phyloP scores from a whole-genome alignment of 1,284 basidiomycete species.

The Irpex sp. region DNA sequence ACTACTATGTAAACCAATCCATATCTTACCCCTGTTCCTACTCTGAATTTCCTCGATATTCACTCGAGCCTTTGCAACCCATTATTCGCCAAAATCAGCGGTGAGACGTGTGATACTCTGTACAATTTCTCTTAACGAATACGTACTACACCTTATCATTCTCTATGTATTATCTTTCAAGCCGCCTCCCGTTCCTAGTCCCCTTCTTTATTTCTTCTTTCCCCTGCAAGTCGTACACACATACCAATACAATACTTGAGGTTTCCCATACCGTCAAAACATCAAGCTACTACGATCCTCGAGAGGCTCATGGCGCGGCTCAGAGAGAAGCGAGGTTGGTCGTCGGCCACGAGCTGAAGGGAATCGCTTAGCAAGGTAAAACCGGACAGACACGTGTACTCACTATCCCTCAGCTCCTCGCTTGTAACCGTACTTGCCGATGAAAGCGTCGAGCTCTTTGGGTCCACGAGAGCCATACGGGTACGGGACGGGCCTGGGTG shows the following conservation, averaged over 20 bases:
- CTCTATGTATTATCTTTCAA: background rate
- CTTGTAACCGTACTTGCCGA: conserved; percentile 75
- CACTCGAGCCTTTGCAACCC: too few relatives aligned
- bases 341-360: conserved; percentile 44
- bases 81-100: too few relatives aligned
- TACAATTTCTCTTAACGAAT: background rate
- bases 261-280: too few relatives aligned
- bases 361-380: too few relatives aligned
- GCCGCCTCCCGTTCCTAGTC: background rate
- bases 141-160: background rate
- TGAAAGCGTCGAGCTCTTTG: conserved; percentile 75
- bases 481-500: conserved; percentile 75
- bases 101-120: background rate
- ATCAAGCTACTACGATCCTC: too few relatives aligned
- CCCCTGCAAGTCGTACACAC: background rate
- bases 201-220: background rate
- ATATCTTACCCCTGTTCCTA: too few relatives aligned
- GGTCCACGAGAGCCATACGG: conserved; percentile 95
- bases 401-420: conserved; percentile 70
- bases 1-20: too few relatives aligned
- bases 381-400: conserved; percentile 32
- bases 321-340: conserved; percentile 45
- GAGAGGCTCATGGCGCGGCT: conserved; percentile 6
- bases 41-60: too few relatives aligned
- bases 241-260: background rate